These are phyloP conservation scores for Exophiala phaeomuriformis DNA, from an alignment of 2,329 filamentous ascomycete genomes.

Conservation along the genomic window DNA sequence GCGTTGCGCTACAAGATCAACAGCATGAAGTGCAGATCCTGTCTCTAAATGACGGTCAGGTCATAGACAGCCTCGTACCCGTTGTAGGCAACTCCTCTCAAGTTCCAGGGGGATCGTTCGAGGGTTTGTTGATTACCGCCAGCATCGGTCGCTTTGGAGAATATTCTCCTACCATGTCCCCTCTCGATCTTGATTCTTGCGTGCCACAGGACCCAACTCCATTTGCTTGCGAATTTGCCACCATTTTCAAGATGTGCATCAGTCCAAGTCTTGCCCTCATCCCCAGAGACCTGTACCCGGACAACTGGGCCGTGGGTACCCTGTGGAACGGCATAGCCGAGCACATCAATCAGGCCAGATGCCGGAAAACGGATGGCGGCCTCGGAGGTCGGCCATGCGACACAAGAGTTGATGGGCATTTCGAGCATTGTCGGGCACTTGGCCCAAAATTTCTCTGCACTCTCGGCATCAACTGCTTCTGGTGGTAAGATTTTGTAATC, in stretches of 20 bases:
- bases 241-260: constrained; percentile 38
- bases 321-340: constrained; percentile 51
- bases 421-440: constrained; percentile 46
- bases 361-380: constrained; percentile 38
- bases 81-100: constrained; percentile 54
- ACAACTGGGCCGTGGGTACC: constrained; percentile 48
- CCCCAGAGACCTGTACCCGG: constrained; percentile 47
- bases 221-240: constrained; percentile 34
- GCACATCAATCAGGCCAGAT: constrained; percentile 41
- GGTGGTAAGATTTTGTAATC: constrained; percentile 56
- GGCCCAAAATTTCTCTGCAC: constrained; percentile 49
- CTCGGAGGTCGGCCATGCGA: constrained; percentile 42
- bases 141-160: constrained; percentile 49
- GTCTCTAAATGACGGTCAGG: constrained; percentile 38
- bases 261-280: constrained; percentile 46
- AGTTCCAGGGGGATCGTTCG: constrained; percentile 47
- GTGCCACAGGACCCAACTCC: constrained; percentile 53
- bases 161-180: constrained; percentile 40
- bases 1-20: not conserved
- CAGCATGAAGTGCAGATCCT: constrained; percentile 7
- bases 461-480: constrained; percentile 42
- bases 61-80: constrained; percentile 50
- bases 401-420: constrained; percentile 51
- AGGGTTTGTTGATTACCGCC: constrained; percentile 47
- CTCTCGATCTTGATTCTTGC: constrained; percentile 38